Base-by-base conservation (phyloP, 2,329 filamentous ascomycete genomes). In the Colletotrichum nymphaeae region DNA sequence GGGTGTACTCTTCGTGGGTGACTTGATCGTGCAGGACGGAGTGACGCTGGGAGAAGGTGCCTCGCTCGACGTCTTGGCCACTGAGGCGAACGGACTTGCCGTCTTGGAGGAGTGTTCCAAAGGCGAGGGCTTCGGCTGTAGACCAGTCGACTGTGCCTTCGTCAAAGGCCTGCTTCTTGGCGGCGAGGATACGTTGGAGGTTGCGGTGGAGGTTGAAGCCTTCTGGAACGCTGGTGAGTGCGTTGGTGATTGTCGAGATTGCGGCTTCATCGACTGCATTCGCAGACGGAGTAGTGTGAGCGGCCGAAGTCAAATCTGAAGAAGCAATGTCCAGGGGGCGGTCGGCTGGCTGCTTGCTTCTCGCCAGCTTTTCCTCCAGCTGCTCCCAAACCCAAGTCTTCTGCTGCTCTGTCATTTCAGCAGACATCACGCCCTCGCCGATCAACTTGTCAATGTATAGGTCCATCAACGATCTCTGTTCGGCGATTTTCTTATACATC, bases 371-470 rank as follows among this genome's bases (percentile, higher is more conserved):
- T 84, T 98, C 95, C 81, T 98, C 96, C 67, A 99, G 89, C 95
- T 98, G 98, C 74, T 94, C 94, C 97, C 95, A 98, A 71, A 98
- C 96, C 97, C 97, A 98, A 83, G 97, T 94, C 90, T 97, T 97
- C 89, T 98, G 97, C 88, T 98, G 96, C 72, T 99, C 95, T 72
- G 99, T 93, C 81, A 98, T 96, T 79, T 97, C 95, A 86, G 97
- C 95, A 77, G 94, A 97, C 86, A 99, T 98, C 62, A 94, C 97
- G 78, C 95, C 95, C 80, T 98, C 95, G 73, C 94, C 88, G 53
- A 98, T 88, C 63, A 99, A 92, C 88, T 97, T 94, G 80, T 97
- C 90, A 77, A 97, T 90, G 81, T 99, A 99, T 79, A 94, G 94
- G 81, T 97, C 93, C 73, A 99, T 91, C 81, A 96, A 93, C 56